Evolutionary conservation across 306 rosid genomes (phyloP).

Genomic region (Casuarina cunninghamiana): DNA sequence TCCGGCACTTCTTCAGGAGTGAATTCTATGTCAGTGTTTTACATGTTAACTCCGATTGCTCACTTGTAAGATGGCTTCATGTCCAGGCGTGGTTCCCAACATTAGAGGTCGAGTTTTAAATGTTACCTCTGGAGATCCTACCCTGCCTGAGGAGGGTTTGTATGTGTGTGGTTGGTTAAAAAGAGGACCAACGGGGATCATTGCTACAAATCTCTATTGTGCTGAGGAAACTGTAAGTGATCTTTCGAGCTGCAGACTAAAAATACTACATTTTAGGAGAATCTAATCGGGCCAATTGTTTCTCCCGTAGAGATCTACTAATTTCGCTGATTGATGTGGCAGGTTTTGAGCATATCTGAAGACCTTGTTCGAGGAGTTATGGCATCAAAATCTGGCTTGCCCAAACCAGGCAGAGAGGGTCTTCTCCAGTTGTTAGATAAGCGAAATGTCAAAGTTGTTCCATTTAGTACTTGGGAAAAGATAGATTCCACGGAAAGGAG

Average conservation of each 20-base stretch:
- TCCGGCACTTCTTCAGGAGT: background rate
- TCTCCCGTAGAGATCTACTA: background rate
- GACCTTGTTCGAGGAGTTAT: slow-evolving; percentile 58
- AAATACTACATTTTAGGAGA: background rate
- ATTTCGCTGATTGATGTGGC: slow-evolving; percentile 31
- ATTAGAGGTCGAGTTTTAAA: slow-evolving; percentile 68
- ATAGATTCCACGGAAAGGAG: slow-evolving; percentile 75
- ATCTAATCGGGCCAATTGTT: background rate
- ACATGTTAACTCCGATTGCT: background rate
- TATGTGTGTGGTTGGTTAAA: slow-evolving; percentile 96
- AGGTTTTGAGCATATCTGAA: slow-evolving; percentile 81
- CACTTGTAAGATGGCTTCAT: slow-evolving; percentile 20
- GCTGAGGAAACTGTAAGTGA: slow-evolving; percentile 86
- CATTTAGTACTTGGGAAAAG: slow-evolving; percentile 72
- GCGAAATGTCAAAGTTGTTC: slow-evolving; percentile 53
- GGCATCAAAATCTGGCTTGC: slow-evolving; percentile 30
- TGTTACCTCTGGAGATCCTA: slow-evolving; percentile 41
- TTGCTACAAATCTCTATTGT: slow-evolving; percentile 84
- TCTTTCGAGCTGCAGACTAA: slow-evolving; percentile 3
- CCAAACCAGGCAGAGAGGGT: slow-evolving; percentile 72
- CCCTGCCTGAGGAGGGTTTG: slow-evolving; percentile 65
- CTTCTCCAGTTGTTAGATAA: slow-evolving; percentile 56
- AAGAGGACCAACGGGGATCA: slow-evolving; percentile 97
- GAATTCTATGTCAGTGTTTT: background rate
- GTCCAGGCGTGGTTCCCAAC: slow-evolving; percentile 86